Conservation (phyloP, 129 eudicot species). For the Artemisia annua region DNA sequence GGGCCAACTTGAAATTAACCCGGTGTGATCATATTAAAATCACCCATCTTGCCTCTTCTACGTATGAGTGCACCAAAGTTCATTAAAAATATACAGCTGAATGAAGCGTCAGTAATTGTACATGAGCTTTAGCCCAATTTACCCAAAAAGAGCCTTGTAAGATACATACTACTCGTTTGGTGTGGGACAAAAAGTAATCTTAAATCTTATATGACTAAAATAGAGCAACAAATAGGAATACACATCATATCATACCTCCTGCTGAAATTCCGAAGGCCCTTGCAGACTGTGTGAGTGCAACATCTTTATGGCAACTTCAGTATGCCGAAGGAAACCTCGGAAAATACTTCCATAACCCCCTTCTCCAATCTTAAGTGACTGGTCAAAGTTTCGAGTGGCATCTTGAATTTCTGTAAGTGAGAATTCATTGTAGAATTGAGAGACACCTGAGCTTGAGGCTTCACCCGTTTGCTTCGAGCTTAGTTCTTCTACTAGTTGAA, state of each 20-base stretch:
- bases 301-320: conserved; percentile 83
- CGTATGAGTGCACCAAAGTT: not conserved
- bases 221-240: not conserved
- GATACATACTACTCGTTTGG: not conserved
- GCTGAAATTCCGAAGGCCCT: conserved; percentile 76
- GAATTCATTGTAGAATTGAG: conserved; percentile 55
- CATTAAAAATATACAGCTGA: not conserved
- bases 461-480: conserved; percentile 30
- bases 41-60: not conserved
- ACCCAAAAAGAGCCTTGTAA: not conserved
- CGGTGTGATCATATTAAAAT: not conserved
- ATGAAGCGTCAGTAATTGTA: not conserved
- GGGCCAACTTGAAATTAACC: not conserved
- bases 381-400: conserved; percentile 64
- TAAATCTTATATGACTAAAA: not conserved
- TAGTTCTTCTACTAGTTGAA: conserved; percentile 50
- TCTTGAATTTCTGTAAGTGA: conserved; percentile 61
- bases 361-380: conserved; percentile 74
- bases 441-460: conserved; percentile 42
- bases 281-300: conserved; percentile 59
- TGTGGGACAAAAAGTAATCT: not conserved
- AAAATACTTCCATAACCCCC: conserved; percentile 83
- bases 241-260: conserved; percentile 55
- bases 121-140: too few species aligned
- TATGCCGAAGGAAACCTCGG: conserved; percentile 61